A percentile compares a stretch with the other conserved stretches of the same genome.
Evolutionary conservation across 768 basidiomycete genomes (phyloP).

Genomic region (Suillus fuscotomentosus): DNA sequence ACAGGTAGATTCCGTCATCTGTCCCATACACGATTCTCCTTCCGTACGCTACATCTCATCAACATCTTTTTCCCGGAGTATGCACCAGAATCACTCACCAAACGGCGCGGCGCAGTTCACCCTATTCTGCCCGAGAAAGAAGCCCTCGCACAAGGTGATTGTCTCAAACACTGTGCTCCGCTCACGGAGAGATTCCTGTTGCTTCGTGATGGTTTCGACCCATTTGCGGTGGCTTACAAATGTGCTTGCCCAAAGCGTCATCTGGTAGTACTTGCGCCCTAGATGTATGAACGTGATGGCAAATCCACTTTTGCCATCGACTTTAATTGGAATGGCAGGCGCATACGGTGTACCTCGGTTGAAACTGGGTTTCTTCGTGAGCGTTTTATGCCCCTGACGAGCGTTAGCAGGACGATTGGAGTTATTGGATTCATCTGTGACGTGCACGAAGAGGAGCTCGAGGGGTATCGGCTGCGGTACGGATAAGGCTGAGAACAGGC

Average conservation of each 20-base stretch:
- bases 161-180: slow-evolving; percentile 87
- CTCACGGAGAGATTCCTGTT: slow-evolving; percentile 83
- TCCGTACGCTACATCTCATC: slow-evolving; percentile 59
- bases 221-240: slow-evolving; percentile 87
- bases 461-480: slow-evolving; percentile 84
- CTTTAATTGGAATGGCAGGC: slow-evolving; percentile 48
- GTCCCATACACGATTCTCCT: slow-evolving; percentile 93
- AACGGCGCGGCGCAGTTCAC: slow-evolving; percentile 90
- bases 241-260: slow-evolving; percentile 90
- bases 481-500: slow-evolving; percentile 6
- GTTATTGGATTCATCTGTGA: slow-evolving; percentile 60
- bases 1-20: slow-evolving; percentile 94
- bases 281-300: slow-evolving; percentile 93
- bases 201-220: slow-evolving; percentile 88
- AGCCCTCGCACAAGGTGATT: slow-evolving; percentile 79
- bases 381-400: slow-evolving; percentile 40
- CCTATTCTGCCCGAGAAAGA: slow-evolving; percentile 81
- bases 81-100: slow-evolving; percentile 54
- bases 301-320: slow-evolving; percentile 79
- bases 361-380: slow-evolving; percentile 47
- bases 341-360: slow-evolving; percentile 39
- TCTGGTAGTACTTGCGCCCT: slow-evolving; percentile 87
- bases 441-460: slow-evolving; percentile 82
- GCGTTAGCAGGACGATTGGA: slow-evolving; percentile 30
- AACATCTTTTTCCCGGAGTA: not conserved